Base-by-base conservation (phyloP, 2,329 filamentous ascomycete genomes). In the Dactylellina sp. region DNA sequence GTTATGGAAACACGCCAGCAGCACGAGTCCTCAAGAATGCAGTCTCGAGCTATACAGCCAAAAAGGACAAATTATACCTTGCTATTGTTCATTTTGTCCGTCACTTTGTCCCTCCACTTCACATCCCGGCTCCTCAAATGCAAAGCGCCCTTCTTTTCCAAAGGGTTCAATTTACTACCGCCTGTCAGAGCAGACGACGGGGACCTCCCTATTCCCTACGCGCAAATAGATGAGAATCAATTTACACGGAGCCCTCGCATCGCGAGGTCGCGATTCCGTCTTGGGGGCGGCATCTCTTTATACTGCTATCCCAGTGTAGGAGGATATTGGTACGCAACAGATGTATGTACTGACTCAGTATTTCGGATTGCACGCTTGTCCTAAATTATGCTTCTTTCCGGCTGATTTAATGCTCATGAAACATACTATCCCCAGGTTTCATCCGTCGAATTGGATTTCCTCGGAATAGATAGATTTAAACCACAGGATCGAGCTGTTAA, bases 381-480 rank as follows among this genome's bases (percentile, higher is more conserved):
- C 12, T 59, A 47, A 46, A 46, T 35, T 22, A 59, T 35, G 24
- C 55, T 11, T 59, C 40, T 47, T 59, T 59, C 39, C 24, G 44
- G 24, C 55, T 47, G 22, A 35, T 59, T 47, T 59, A 46, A 35
- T 46, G 40, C 40, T 59, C 44, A 59, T 37, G 55, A 46, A 14
- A 18, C 24, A 46, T 32, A 47, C 55, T 25, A 44, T 44, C 16
- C n/a, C 16, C 28, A 62, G 59, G 46, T 62, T 25, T 50, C 59
- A 32, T 20, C 44, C 35, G 59, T 62, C 20, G 59, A 62, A 52
- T 42, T 62, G 14, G 59, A 62, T 32, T 52, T 62, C 20, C 59
- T 62, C 32, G 59, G 59, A 42, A 39, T 62, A 42, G 59, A 62
- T 20, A 39, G 59, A 42, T 52, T 62, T 28, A 52, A 50, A 42